Conservation (phyloP, 2,329 filamentous ascomycete genomes). For the Geoglossum cookeanum region DNA sequence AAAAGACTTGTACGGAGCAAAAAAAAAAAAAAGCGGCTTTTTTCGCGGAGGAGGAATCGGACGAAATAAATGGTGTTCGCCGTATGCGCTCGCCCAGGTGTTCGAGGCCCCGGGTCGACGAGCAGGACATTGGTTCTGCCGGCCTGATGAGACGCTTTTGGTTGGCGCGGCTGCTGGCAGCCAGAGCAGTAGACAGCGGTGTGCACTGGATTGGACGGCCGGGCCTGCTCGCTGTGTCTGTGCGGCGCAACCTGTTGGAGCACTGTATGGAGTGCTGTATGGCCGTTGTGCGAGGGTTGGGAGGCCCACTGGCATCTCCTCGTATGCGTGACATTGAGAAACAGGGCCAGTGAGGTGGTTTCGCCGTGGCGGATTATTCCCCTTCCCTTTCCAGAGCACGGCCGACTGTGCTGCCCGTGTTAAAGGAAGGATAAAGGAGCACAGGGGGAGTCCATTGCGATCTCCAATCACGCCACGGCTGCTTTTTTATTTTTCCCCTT, state of each 20-base stretch:
- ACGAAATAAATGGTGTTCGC: too few relatives aligned
- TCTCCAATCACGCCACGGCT: not conserved
- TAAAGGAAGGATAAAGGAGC: not conserved
- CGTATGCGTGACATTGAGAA: not conserved
- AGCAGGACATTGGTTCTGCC: not conserved
- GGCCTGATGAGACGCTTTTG: not conserved
- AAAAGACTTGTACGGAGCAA: too few relatives aligned
- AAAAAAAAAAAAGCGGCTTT: too few relatives aligned
- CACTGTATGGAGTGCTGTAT: not conserved
- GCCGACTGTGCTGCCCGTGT: not conserved
- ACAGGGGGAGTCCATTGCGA: not conserved
- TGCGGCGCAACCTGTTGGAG: not conserved
- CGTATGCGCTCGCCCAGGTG: too few relatives aligned
- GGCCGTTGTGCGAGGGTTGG: not conserved
- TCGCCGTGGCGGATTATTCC: not conserved
- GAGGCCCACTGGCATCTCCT: not conserved
- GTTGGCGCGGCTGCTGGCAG: not conserved
- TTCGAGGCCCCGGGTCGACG: too few relatives aligned
- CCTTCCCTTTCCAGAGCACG: not conserved
- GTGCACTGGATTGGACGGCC: not conserved
- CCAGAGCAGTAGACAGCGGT: not conserved
- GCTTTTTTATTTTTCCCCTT: not conserved
- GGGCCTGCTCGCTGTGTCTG: not conserved
- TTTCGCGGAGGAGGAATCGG: too few relatives aligned
- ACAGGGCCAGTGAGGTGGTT: not conserved